Base-by-base conservation (phyloP, 345 rosid species). In the Populus simonii region DNA sequence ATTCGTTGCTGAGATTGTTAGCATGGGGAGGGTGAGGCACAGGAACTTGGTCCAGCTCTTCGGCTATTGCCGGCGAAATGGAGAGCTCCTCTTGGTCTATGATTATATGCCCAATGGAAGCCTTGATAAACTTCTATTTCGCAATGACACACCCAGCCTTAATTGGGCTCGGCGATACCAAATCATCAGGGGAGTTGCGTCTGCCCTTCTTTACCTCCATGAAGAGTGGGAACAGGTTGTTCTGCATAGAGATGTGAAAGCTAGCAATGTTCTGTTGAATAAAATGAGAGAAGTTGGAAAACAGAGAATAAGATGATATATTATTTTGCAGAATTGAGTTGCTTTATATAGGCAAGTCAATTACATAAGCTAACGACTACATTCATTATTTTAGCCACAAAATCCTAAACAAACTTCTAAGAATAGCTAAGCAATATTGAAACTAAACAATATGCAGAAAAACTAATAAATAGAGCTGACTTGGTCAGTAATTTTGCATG, bases 161-260 rank as follows among this genome's bases (percentile, higher is more conserved):
- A 70, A 25, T 2, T 29, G 31, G 31, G 31, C 31, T 29, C 31
- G 31, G 31, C 31, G 31, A 29, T 29, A 29, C 2, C 31, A 29
- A 29, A 2, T 29, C 31, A 29, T 29, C 31, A 1, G 31, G 31
- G 31, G 31, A 29, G 31, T 29, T 2, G 31, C 31, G 31, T 29
- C 31, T 29, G 31, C 31, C 1, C 31, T 29, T 29, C 31, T 29
- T 29, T 29, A 29, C 31, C 31, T 29, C 31, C 31, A 29, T 29
- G 31, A 29, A 29, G 31, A 29, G 31, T 29, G 31, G 31, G 31
- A 29, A 41, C 72, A 69, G 1, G 35, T 69, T 69, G 72, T 69
- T 69, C 72, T 69, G 7, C 72, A 69, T 23, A 69, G 55, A 69
- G 72, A 69, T 41, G 72, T 69, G 72, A 69, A 69, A 69, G 55